phyloP scores from a whole-genome alignment of 225 moss, liverwort and hornwort species.

The Anthoceros angustus region DNA sequence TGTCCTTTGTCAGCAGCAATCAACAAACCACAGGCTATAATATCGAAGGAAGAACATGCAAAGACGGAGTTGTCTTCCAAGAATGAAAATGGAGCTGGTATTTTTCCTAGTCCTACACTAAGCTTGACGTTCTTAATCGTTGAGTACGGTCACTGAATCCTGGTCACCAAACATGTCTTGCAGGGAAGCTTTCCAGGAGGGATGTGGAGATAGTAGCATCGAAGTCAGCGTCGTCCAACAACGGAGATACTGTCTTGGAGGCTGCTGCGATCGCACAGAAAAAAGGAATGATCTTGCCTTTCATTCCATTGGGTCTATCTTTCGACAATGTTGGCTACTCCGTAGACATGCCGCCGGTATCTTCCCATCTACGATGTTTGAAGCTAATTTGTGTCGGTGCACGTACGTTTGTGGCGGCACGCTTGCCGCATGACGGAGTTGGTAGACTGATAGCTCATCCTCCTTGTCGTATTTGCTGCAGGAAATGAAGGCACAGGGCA shows the following conservation, averaged over 20 bases:
- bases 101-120: not conserved
- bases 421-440: not conserved
- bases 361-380: not conserved
- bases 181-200: no score
- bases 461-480: constrained; percentile 9
- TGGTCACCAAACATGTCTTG: no score
- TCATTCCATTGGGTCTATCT: constrained; percentile 44
- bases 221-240: not conserved
- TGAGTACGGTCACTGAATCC: not conserved
- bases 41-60: constrained; percentile 38
- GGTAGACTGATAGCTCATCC: not conserved
- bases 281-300: constrained; percentile 61
- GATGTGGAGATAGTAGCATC: not conserved
- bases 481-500: constrained; percentile 44
- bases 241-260: constrained; percentile 8
- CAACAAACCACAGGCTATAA: constrained; percentile 41
- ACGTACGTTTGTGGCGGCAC: not conserved
- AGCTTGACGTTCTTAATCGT: constrained; percentile 7
- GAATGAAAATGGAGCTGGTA: not conserved
- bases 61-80: constrained; percentile 34
- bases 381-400: not conserved
- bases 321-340: constrained; percentile 57
- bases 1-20: constrained; percentile 22
- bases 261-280: constrained; percentile 17
- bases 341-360: constrained; percentile 61